These are phyloP conservation scores for Exophiala dermatitidis DNA, from an alignment of 2,329 filamentous ascomycete genomes.

Conservation along the genomic window DNA sequence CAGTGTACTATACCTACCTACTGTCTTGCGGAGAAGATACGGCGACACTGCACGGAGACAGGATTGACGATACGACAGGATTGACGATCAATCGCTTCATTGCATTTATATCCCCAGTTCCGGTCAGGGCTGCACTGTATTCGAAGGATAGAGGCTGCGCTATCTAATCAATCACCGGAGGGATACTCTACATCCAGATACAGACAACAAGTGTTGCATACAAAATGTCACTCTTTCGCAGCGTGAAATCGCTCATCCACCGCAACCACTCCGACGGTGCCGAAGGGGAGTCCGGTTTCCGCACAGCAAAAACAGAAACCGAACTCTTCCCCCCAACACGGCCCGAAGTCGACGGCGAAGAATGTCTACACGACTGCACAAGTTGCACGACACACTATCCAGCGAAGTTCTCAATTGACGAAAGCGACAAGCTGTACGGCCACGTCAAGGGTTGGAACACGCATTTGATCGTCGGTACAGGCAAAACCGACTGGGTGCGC, in stretches of 20 bases:
- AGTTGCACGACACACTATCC: conserved; percentile 75
- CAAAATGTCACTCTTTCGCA: conserved; percentile 18
- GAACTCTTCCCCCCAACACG: conserved; percentile 53
- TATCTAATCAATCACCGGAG: too few relatives aligned
- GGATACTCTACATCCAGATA: too few relatives aligned
- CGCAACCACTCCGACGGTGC: conserved; percentile 1
- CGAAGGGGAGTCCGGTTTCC: background rate
- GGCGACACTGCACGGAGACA: too few relatives aligned
- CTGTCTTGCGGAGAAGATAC: too few relatives aligned
- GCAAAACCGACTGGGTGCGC: conserved; percentile 88
- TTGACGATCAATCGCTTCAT: too few relatives aligned
- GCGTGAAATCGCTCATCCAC: conserved; percentile 14
- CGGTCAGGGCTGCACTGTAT: too few relatives aligned
- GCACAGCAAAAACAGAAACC: background rate
- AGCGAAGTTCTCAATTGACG: conserved; percentile 63
- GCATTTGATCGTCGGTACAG: conserved; percentile 87
- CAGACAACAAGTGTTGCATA: too few relatives aligned
- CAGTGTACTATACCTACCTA: too few relatives aligned
- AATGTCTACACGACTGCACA: conserved; percentile 80
- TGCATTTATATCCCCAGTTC: too few relatives aligned
- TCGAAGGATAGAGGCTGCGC: too few relatives aligned
- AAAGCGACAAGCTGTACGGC: conserved; percentile 73
- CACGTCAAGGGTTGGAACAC: conserved; percentile 80
- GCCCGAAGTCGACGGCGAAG: conserved; percentile 74
- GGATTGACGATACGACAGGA: too few relatives aligned